phyloP scores from a whole-genome alignment of 2,329 filamentous ascomycete genomes.

The Penicillium freii region DNA sequence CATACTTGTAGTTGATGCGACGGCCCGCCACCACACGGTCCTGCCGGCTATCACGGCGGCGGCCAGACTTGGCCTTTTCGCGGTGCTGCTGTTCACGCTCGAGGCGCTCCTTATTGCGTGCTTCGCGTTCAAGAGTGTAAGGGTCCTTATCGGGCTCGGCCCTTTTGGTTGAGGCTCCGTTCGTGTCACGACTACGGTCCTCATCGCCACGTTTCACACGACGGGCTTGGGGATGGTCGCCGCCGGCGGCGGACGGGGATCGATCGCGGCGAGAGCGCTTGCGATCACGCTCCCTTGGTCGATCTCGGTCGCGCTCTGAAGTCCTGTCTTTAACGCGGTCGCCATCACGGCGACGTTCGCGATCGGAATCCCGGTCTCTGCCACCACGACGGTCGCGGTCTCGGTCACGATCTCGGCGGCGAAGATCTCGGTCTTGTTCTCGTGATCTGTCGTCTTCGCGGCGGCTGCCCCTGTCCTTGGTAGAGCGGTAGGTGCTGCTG shows the following conservation, averaged over 20 bases:
- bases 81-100: constrained; percentile 65
- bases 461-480: constrained; percentile 30
- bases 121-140: constrained; percentile 71
- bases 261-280: constrained; percentile 45
- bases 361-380: constrained; percentile 40
- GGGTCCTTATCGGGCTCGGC: constrained; percentile 57
- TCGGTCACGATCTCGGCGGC: constrained; percentile 25
- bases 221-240: constrained; percentile 36
- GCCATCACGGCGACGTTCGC: constrained; percentile 26
- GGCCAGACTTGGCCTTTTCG: constrained; percentile 47
- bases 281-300: constrained; percentile 30
- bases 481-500: constrained; percentile 27
- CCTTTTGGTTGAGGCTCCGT: constrained; percentile 11
- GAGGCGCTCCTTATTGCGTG: constrained; percentile 60
- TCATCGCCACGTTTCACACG: constrained; percentile 37
- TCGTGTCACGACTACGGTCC: constrained; percentile 24
- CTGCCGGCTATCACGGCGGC: constrained; percentile 36
- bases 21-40: constrained; percentile 37
- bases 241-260: constrained; percentile 34
- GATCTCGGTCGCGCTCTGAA: constrained; percentile 32
- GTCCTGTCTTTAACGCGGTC: constrained; percentile 37
- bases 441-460: constrained; percentile 32
- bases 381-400: constrained; percentile 41
- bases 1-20: constrained; percentile 50
- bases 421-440: constrained; percentile 22